Base-by-base conservation (phyloP, 106 monocot species). In the Posidonia australis region DNA sequence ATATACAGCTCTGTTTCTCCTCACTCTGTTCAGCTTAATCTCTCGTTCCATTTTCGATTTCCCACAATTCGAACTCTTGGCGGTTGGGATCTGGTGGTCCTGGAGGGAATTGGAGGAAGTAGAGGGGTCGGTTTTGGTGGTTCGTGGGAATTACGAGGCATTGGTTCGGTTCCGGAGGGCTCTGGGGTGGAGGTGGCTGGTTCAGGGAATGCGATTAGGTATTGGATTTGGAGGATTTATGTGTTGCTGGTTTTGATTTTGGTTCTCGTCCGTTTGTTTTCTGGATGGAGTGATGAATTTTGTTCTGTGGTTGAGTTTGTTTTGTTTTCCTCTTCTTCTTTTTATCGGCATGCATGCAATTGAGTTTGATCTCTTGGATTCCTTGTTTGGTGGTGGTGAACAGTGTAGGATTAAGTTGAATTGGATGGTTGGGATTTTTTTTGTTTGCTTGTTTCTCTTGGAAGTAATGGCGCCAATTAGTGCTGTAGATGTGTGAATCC, bases 131-230 rank as follows among this genome's bases (percentile, higher is more conserved):
- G 13, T 14, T 1, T 58, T 58, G 64, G 30, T 9, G 43, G 10
- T 7, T 18, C 41, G 26, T 32, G 36, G 36, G 36, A 2, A 36
- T 36, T 36, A 7, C 36, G 36, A 4, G 36, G 36, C 36, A 7
- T 7, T 36, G 36, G 36, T 4, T 36, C 36, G 36, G 36, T 36
- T 4, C 2, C 18, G 60, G 19, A 32, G 11, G 18, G 24, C 14
- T 25, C 42, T 20, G 32, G 24, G 62, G 55, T 5, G 21, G 43
- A 16, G 2, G n/a, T 36, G 61, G 18, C 23, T 21, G 64, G 66
- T 52, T 31, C 53, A 31, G n/a, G 52, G n/a, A 66, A 66, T 66
- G 66, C 53, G 22, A 66, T 64, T 28, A 28, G 46, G 64, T 47
- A 19, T n/a, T 61, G 36, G 19, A 42, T 61, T 43, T 58, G 27